A percentile compares a stretch with the other conserved stretches of the same genome.
These are phyloP conservation scores for Oemleria cerasiformis DNA, from an alignment of 306 rosid genomes.

Conservation along the genomic window DNA sequence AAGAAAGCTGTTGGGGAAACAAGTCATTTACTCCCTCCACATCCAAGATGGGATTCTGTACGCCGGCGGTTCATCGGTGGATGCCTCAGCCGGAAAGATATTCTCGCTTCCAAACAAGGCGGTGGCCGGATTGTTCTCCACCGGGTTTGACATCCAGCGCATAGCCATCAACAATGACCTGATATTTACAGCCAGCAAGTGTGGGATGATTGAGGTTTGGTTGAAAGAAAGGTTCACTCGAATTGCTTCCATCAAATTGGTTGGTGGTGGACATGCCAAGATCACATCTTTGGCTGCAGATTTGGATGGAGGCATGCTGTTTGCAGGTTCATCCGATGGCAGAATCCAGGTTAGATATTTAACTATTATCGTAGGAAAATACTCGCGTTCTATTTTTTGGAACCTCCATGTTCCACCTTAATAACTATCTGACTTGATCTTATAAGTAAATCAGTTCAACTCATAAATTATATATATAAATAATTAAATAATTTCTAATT, in stretches of 20 bases:
- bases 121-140: constrained; percentile 61
- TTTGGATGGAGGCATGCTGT: constrained; percentile 55
- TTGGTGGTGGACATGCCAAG: constrained; percentile 56
- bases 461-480: too few relatives aligned
- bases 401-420: too few relatives aligned
- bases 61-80: constrained; percentile 73
- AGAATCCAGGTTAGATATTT: constrained; percentile 65
- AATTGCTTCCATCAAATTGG: constrained; percentile 66
- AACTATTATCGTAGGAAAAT: too few relatives aligned
- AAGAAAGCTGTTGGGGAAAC: constrained; percentile 77
- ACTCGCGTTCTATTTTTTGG: too few relatives aligned
- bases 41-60: constrained; percentile 57
- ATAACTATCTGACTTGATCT: too few relatives aligned
- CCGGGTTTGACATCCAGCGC: constrained; percentile 66
- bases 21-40: constrained; percentile 65
- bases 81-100: constrained; percentile 63
- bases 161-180: constrained; percentile 65
- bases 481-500: too few relatives aligned
- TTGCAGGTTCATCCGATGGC: constrained; percentile 78
- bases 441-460: too few relatives aligned
- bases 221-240: constrained; percentile 51
- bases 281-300: constrained; percentile 65
- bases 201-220: constrained; percentile 82
- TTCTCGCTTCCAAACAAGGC: constrained; percentile 64
- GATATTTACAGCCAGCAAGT: constrained; percentile 69